A percentile compares a stretch with the other conserved stretches of the same genome.
Conservation (phyloP, 257 asterid genomes). For the Nicotiana benthamiana region DNA sequence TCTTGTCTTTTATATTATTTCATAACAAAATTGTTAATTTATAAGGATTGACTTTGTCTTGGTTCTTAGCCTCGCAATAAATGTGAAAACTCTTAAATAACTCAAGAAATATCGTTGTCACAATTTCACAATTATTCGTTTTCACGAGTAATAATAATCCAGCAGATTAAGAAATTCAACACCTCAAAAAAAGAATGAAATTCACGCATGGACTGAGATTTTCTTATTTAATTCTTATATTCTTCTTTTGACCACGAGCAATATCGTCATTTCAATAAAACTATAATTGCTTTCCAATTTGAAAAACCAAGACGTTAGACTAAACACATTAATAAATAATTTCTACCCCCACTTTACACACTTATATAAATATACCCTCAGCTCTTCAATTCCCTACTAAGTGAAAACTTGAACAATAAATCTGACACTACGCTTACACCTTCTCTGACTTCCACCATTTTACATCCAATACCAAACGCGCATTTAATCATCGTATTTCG, state of each 20-base stretch:
- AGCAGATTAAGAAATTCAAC: neutral
- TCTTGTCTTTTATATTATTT: no score
- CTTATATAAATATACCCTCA: neutral
- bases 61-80: neutral
- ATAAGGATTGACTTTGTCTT: no score
- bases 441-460: constrained; percentile 30
- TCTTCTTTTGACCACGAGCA: neutral
- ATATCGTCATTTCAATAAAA: neutral
- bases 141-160: neutral
- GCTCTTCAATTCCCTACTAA: neutral
- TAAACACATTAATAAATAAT: neutral
- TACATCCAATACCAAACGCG: constrained; percentile 38
- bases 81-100: neutral
- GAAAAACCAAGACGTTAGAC: neutral
- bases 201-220: neutral
- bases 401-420: neutral
- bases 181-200: neutral
- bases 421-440: constrained; percentile 35
- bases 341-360: neutral
- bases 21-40: neutral
- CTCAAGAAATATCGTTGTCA: neutral
- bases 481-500: constrained; percentile 15
- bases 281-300: neutral
- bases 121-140: neutral
- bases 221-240: neutral